These are phyloP conservation scores for Xylaria sp. DNA, from an alignment of 495 filamentous ascomycete species.

Conservation along the genomic window DNA sequence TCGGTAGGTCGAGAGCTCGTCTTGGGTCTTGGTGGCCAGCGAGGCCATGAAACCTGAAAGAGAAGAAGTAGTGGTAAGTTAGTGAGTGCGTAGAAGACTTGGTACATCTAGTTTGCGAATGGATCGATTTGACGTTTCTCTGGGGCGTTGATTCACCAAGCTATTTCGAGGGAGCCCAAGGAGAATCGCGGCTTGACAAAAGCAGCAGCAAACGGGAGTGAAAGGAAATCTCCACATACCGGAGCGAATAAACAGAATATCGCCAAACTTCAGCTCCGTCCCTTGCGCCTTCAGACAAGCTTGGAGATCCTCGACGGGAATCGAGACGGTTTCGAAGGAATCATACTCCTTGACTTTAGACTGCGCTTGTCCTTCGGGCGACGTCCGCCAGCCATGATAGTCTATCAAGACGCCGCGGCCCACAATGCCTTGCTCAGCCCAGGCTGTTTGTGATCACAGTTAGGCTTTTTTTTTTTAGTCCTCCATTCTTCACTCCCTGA, in stretches of 20 bases:
- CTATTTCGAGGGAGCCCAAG: not conserved
- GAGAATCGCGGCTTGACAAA: no score
- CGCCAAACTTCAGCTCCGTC: conserved; percentile 58
- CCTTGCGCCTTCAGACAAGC: conserved; percentile 55
- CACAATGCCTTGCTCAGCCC: conserved; percentile 60
- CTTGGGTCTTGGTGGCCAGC: conserved; percentile 37
- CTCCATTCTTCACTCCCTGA: no score
- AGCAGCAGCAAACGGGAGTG: not conserved
- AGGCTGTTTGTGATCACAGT: conserved; percentile 47
- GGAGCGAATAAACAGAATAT: conserved; percentile 61
- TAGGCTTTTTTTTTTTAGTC: no score
- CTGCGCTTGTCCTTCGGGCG: conserved; percentile 29
- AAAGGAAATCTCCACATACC: conserved; percentile 34
- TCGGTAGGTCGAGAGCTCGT: conserved; percentile 44
- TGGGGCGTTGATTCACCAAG: not conserved
- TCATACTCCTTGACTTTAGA: conserved; percentile 42
- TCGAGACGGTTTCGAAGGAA: conserved; percentile 49
- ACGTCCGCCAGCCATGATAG: conserved; percentile 58
- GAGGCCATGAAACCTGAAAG: conserved; percentile 52
- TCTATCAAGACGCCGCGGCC: conserved; percentile 66
- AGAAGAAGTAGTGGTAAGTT: not conserved
- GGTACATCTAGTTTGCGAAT: not conserved
- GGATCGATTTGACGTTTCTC: not conserved
- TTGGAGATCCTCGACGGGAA: conserved; percentile 53
- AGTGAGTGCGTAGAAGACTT: not conserved